Evolutionary conservation across 176 grass and related monocot genomes (phyloP).

Genomic region (Canna indica): DNA sequence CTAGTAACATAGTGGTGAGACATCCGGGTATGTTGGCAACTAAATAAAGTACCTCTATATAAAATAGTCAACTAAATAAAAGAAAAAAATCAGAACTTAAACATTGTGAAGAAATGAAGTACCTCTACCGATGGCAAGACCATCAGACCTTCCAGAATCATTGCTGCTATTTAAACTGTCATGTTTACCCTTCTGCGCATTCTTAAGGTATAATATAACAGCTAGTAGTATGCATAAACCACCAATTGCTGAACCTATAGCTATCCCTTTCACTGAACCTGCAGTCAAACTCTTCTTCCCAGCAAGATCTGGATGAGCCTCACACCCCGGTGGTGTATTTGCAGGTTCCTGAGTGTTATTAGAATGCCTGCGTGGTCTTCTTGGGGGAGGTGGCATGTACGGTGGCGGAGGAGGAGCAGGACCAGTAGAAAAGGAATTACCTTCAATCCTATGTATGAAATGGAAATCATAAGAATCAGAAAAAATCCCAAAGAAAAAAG

Average conservation of each 20-base stretch:
- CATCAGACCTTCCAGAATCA: slow-evolving; percentile 45
- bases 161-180: slow-evolving; percentile 44
- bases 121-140: slow-evolving; percentile 59
- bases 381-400: slow-evolving; percentile 57
- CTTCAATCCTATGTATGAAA: slow-evolving; percentile 50
- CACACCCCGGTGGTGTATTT: slow-evolving; percentile 35
- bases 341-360: slow-evolving; percentile 25
- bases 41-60: no score
- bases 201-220: slow-evolving; percentile 41
- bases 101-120: slow-evolving; percentile 20
- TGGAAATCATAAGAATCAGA: slow-evolving; percentile 26
- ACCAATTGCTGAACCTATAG: slow-evolving; percentile 50
- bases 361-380: slow-evolving; percentile 32
- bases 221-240: slow-evolving; percentile 38
- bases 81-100: not conserved
- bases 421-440: slow-evolving; percentile 69
- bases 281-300: slow-evolving; percentile 49
- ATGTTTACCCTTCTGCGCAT: slow-evolving; percentile 48
- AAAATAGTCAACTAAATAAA: not conserved
- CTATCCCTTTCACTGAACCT: slow-evolving; percentile 50
- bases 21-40: no score
- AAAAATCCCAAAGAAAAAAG: slow-evolving; percentile 13
- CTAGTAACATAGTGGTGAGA: no score
- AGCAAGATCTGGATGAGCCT: slow-evolving; percentile 19
- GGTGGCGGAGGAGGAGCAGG: slow-evolving; percentile 82